Conservation (phyloP, 805 yeast species). For the Osmozyma mogii region DNA sequence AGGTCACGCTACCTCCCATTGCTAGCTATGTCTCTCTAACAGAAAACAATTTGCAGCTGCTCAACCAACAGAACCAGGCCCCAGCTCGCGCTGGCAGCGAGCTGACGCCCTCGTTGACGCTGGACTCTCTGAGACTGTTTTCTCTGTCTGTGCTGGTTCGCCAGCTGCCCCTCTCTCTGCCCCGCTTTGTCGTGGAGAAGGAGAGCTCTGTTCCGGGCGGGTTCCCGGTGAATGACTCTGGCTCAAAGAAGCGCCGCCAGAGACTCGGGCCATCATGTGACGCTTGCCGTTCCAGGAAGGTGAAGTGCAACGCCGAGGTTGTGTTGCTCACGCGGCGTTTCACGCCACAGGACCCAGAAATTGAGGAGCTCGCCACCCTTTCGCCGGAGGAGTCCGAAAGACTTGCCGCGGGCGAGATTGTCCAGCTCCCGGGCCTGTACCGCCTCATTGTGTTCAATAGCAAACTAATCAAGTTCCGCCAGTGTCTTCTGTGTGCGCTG, state of each 20-base stretch:
- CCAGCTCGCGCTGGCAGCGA: slow-evolving; percentile 3
- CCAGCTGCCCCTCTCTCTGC: slow-evolving; percentile 14
- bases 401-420: slow-evolving; percentile 10
- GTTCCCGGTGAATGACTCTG: background rate
- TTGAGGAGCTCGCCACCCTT: slow-evolving; percentile 7
- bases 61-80: slow-evolving; percentile 8
- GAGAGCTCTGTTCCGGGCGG: background rate
- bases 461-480: slow-evolving; percentile 41
- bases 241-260: slow-evolving; percentile 41
- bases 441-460: slow-evolving; percentile 15
- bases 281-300: slow-evolving; percentile 58
- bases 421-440: slow-evolving; percentile 9
- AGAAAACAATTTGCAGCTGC: slow-evolving; percentile 13
- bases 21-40: slow-evolving; percentile 11
- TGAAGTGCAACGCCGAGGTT: slow-evolving; percentile 66
- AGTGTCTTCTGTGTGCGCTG: slow-evolving; percentile 48
- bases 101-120: slow-evolving; percentile 11
- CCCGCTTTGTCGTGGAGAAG: slow-evolving; percentile 4
- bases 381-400: slow-evolving; percentile 6
- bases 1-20: slow-evolving; percentile 11
- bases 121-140: slow-evolving; percentile 13
- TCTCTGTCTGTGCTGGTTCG: too few relatives aligned
- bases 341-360: slow-evolving; percentile 2
- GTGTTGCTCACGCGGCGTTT: slow-evolving; percentile 24
- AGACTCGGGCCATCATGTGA: slow-evolving; percentile 73